These are phyloP conservation scores for Scutellaria baicalensis DNA, from an alignment of 257 asterid genomes.

Conservation along the genomic window DNA sequence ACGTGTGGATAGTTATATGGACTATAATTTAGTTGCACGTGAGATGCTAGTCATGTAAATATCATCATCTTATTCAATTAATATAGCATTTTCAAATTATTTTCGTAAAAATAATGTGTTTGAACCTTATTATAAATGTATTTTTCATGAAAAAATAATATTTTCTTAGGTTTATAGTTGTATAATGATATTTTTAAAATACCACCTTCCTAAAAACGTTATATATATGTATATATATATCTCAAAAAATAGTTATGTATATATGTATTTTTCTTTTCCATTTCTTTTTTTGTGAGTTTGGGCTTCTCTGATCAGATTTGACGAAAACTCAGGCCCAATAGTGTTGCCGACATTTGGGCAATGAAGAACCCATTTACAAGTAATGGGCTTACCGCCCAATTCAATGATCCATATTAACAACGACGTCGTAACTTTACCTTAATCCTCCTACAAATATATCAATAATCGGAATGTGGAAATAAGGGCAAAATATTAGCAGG, in stretches of 20 bases:
- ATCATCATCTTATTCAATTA: neutral
- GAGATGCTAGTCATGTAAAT: no score
- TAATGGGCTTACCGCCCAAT: slow-evolving; percentile 6
- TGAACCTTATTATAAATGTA: neutral
- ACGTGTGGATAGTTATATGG: neutral
- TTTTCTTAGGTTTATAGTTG: no score
- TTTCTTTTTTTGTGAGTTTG: neutral
- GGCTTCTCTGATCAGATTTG: neutral
- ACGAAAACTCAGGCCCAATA: neutral
- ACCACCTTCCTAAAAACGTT: no score
- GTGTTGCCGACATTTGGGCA: neutral
- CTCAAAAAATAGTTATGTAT: neutral
- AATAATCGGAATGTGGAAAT: neutral
- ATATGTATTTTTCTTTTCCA: no score
- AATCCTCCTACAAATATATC: neutral
- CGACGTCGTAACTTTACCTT: neutral
- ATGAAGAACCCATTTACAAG: neutral
- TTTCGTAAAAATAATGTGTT: neutral
- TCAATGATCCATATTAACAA: neutral
- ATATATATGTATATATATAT: no score
- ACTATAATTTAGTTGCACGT: neutral
- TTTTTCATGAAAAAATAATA: neutral
- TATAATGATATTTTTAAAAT: no score
- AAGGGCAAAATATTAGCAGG: neutral
- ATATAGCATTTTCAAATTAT: neutral